A percentile compares a stretch with the other conserved stretches of the same genome.
Conservation (phyloP, 2,329 filamentous ascomycete species). For the Lecanicillium sp. region DNA sequence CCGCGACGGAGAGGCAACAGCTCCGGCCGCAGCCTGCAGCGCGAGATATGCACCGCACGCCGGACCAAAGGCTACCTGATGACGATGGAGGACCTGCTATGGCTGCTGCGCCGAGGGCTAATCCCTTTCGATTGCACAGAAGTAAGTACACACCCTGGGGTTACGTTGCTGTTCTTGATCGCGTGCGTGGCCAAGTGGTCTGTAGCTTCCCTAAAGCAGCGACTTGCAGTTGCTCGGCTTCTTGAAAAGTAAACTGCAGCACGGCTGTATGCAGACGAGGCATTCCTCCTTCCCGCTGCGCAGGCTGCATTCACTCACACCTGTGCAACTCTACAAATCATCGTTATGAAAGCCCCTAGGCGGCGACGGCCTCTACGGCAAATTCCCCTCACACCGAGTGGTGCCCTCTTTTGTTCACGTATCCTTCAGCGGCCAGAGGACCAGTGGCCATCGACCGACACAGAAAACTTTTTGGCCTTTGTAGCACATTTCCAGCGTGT, state of each 20-base stretch:
- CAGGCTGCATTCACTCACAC: background rate
- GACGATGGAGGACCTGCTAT: slow-evolving; percentile 14
- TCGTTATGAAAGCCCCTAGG: slow-evolving; percentile 3
- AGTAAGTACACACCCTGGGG: slow-evolving; percentile 19
- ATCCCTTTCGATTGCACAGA: slow-evolving; percentile 29
- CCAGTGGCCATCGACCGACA: background rate
- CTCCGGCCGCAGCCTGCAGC: slow-evolving; percentile 7
- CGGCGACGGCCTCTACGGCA: slow-evolving; percentile 2
- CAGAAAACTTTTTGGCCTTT: slow-evolving; percentile 2
- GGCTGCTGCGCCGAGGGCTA: slow-evolving; percentile 20
- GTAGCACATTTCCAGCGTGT: background rate
- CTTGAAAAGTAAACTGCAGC: background rate
- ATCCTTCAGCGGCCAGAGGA: background rate
- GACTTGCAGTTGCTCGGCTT: background rate
- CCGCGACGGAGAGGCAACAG: slow-evolving; percentile 1
- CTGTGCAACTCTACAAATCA: background rate
- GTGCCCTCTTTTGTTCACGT: slow-evolving; percentile 2
- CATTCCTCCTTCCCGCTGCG: background rate
- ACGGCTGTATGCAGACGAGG: background rate
- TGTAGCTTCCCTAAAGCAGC: too few species aligned
- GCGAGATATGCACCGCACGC: slow-evolving; percentile 15
- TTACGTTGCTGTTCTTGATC: slow-evolving; percentile 1
- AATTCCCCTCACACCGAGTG: background rate
- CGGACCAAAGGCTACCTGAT: slow-evolving; percentile 14
- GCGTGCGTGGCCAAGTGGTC: slow-evolving; percentile 1